Base-by-base conservation (phyloP, 2,329 filamentous ascomycete genomes). In the Epichloe elymi region DNA sequence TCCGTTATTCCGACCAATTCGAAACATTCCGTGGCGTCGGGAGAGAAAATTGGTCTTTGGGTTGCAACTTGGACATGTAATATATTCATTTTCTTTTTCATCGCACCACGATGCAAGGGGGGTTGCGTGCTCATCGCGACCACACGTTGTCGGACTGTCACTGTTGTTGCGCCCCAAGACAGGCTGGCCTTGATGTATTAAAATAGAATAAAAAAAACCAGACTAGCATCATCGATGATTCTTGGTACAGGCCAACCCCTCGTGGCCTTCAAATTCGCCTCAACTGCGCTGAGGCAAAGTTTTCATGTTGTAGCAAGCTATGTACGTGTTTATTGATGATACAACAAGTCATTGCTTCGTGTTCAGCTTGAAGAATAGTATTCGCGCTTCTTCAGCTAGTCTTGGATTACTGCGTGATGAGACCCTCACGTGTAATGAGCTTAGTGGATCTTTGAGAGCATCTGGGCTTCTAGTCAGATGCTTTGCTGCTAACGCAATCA, bases 401-500 rank as follows among this genome's bases (percentile, higher is more conserved):
- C 17, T 19, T 3, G 38, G 23, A 30, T 11, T 11, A 30, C 26
- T 30, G 10, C 26, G 26, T 30, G 3, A 30, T 30, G 7, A n/a
- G 6, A 6, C 26, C 7, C 38, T 39, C 17, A 17, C 17, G 19
- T n/a, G 30, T 20, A 36, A 10, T 46, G 23, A 33, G n/a, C 8
- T 37, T 37, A 3, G 37, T 47, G 26, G 7, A 6, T n/a, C 7
- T 35, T 33, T 11, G 12, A n/a, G 20, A 50, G 41, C 40, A n/a
- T 26, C 46, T 19, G 26, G 19, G 17, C 48, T 53, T 56, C 61
- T 64, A 66, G 49, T 57, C 59, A 52, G 59, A 52, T 45, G 52
- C 53, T 19, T 48, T 44, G 46, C 52, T 33, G 40, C 57, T 54
- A 48, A 54, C 61, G 51, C 73, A 76, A 19, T 61, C 53, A 54